phyloP scores from a whole-genome alignment of 352 stramenopile species.

The Plasmopara halstedii region DNA sequence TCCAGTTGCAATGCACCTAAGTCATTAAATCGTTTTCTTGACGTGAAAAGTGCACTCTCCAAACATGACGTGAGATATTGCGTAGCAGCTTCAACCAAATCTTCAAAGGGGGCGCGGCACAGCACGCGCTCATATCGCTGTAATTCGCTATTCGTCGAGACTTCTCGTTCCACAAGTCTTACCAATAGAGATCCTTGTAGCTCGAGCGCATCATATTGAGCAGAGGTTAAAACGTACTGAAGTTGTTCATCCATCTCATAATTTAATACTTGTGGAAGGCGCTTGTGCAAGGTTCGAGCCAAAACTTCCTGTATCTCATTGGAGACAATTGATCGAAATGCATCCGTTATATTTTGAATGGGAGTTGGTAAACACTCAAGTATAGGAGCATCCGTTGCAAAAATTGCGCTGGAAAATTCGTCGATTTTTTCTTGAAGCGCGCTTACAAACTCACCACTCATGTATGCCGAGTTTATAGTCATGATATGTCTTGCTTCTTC shows the following conservation, averaged over 20 bases:
- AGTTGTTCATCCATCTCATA: constrained; percentile 40
- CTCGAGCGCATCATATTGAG: constrained; percentile 56
- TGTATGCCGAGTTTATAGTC: constrained; percentile 82
- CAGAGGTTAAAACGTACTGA: constrained; percentile 55
- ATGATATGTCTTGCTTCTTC: constrained; percentile 78
- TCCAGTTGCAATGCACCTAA: constrained; percentile 73
- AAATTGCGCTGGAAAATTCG: constrained; percentile 35
- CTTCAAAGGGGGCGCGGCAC: constrained; percentile 54
- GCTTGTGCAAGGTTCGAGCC: constrained; percentile 32
- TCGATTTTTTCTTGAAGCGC: constrained; percentile 51
- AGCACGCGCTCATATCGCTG: constrained; percentile 53
- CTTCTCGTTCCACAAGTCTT: constrained; percentile 53
- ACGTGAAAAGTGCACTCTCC: constrained; percentile 36
- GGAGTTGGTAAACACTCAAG: constrained; percentile 68
- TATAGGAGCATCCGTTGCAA: constrained; percentile 48
- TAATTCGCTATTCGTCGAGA: constrained; percentile 60
- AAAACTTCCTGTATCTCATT: constrained; percentile 69
- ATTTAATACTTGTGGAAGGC: constrained; percentile 37
- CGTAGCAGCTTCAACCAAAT: constrained; percentile 52
- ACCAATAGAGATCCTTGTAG: constrained; percentile 59
- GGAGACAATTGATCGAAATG: constrained; percentile 64
- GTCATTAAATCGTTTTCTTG: constrained; percentile 69
- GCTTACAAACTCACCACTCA: constrained; percentile 70
- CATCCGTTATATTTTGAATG: constrained; percentile 56
- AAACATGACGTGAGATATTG: constrained; percentile 55